Evolutionary conservation across 352 stramenopile genomes (phyloP), one percentile per base, ranked within the genome.

Genomic region (Globisporangium ultimum): DNA sequence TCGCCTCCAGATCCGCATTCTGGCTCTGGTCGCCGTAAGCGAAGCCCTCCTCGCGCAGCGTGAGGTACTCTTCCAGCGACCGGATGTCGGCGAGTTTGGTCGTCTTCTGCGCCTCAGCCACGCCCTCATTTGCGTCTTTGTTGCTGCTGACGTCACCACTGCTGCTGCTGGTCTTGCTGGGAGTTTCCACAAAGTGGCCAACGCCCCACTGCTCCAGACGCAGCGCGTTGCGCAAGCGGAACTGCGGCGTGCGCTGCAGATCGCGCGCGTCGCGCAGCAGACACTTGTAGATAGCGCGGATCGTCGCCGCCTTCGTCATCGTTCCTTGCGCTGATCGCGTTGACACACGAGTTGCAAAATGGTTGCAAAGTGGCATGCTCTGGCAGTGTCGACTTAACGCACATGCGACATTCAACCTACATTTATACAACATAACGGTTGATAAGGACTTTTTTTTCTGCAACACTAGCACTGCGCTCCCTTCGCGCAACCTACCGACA

Each of bases 211-310:
- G 71, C 54, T 89, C 80, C 18, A 83, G 56, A 20, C 62, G 58
- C 15, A 91, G 47, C n/a, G 76, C 55, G 2, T 76, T 73, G 28
- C 84, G 84, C 17, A 90, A 50, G 6, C 71, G 74, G 57, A 88
- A 91, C 60, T 89, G 71, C 51, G 80, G 80, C 41, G 64, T 83
- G 48, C 67, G 58, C 60, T 82, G 64, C 40, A 93, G 70, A 48
- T 82, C 72, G 11, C 51, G 60, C 15, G 75, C 76, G 55, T 93
- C 81, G 20, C 69, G 70, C 57, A 93, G 74, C 53, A 93, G 63
- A 63, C 74, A 87, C 28, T 79, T 74, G 67, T 91, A 93, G 57
- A 90, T 83, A 28, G 78, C 71, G 17, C 66, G 68, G 48, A 85
- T 54, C 3, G 71, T 79, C 46, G 75, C 53, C 2, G 71, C 38